Evolutionary conservation across 192 early-diverging fungal species (phyloP).

Genomic region (Entomortierella lignicola): DNA sequence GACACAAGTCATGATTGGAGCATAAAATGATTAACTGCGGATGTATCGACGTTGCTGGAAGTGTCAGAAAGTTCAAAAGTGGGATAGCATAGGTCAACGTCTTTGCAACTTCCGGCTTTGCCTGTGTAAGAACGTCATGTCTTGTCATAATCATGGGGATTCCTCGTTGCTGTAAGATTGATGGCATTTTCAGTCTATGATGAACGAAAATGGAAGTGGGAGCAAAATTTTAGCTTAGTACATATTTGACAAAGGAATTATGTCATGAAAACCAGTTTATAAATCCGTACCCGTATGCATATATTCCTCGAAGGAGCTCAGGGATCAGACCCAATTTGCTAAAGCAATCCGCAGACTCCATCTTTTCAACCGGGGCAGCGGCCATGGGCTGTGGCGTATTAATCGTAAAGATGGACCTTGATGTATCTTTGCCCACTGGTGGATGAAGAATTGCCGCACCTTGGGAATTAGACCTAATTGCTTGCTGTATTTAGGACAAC

Average conservation of each 20-base stretch:
- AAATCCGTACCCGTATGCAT: conserved; percentile 37
- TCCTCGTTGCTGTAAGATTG: conserved; percentile 49
- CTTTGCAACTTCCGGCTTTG: conserved; percentile 49
- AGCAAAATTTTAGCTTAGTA: not conserved
- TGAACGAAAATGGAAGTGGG: not conserved
- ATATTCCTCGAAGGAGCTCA: conserved; percentile 46
- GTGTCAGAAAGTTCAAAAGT: conserved; percentile 30
- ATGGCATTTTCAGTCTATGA: conserved; percentile 41
- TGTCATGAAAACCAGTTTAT: not conserved
- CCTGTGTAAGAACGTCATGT: conserved; percentile 44
- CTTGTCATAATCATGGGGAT: conserved; percentile 53
- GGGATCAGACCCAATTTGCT: conserved; percentile 40
- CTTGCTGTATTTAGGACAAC: conserved; percentile 7
- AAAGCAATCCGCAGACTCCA: conserved; percentile 41
- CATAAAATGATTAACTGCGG: conserved; percentile 45
- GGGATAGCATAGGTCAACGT: conserved; percentile 51
- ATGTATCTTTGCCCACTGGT: conserved; percentile 23
- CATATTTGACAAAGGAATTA: too few relatives aligned
- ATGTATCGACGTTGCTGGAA: conserved; percentile 50
- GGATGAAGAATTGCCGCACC: conserved; percentile 17
- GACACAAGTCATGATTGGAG: conserved; percentile 45
- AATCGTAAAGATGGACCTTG: conserved; percentile 29
- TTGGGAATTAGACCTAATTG: conserved; percentile 31
- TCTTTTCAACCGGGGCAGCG: conserved; percentile 29
- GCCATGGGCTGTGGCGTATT: conserved; percentile 27